Base-by-base conservation (phyloP, 2,329 filamentous ascomycete species). In the Colletotrichum chlorophyti region DNA sequence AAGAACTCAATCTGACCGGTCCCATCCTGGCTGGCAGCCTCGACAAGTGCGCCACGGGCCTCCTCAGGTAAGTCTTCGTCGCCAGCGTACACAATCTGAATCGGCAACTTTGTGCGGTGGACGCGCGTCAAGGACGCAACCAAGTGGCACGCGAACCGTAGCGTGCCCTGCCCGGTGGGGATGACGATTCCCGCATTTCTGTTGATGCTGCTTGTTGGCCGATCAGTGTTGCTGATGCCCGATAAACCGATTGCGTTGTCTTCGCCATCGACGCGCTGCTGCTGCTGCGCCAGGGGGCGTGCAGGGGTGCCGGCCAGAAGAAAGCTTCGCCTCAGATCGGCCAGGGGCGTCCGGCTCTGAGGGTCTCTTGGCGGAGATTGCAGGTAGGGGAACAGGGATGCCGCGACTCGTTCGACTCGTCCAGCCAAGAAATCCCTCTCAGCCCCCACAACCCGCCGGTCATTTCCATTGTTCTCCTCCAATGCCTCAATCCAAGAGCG, bases 61-160 rank as follows among this genome's bases (percentile, higher is more conserved):
- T 60, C 32, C 2, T 59, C 10, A 0, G 68, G 61, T 1, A 76
- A 54, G 41, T 74, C 72, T 1, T 61, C 41, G 21, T 75, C 69
- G 21, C 74, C 73, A 0, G 74, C 74, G 50, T 76, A 75, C 2
- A 68, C 70, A 24, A 76, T 41, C 27, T 76, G 66, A 6, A 76
- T 75, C 0, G 74, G 74, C 1, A 76, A 60, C 1, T 54, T 46
- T 0, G 70, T 70, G 1, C 65, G 62, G 43, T 72, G 64, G 1
- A 73, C 67, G 3, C 58, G 54, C 17, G 69, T 69, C 4, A 76
- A 45, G 2, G 70, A 64, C n/a, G 65, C 65, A 8, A 76, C 65
- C 9, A 74, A 61, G 49, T 76, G 74, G 32, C 70, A 71, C 7
- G 72, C 71, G 24, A 70, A 73, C 1, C 74, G 70, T 11, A 76